phyloP scores from a whole-genome alignment of 345 rosid species.

The Orychophragmus violaceus region DNA sequence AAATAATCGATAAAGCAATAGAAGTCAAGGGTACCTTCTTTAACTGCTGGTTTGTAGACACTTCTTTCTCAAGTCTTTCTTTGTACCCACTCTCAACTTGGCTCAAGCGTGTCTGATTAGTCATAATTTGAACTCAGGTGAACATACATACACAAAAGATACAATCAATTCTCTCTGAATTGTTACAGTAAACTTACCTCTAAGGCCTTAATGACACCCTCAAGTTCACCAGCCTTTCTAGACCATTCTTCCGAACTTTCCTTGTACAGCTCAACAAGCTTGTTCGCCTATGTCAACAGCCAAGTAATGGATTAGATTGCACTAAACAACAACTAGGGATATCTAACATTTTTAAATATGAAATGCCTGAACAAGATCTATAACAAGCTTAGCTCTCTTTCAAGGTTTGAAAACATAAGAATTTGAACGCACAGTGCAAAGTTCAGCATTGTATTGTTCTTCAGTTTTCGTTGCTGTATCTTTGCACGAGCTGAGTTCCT shows the following conservation, averaged over 20 bases:
- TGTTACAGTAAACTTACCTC: constrained; percentile 47
- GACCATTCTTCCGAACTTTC: constrained; percentile 97
- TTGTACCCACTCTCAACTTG: constrained; percentile 73
- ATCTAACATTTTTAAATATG: neutral
- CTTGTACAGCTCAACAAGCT: constrained; percentile 82
- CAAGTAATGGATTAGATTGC: constrained; percentile 15
- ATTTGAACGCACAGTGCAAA: constrained; percentile 60
- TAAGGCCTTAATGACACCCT: constrained; percentile 87
- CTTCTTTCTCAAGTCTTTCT: constrained; percentile 76
- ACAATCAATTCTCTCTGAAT: neutral
- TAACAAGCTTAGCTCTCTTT: neutral
- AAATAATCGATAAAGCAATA: neutral
- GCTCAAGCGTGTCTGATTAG: constrained; percentile 51
- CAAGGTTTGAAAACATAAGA: neutral
- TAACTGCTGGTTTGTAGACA: constrained; percentile 43
- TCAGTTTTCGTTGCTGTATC: constrained; percentile 65
- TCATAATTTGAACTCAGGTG: constrained; percentile 4
- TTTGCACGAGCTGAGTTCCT: constrained; percentile 71
- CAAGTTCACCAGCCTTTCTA: constrained; percentile 88
- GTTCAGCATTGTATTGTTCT: constrained; percentile 65
- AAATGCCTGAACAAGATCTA: neutral
- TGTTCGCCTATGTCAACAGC: constrained; percentile 49
- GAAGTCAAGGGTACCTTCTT: constrained; percentile 64
- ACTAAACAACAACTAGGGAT: neutral
- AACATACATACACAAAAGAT: neutral